These are phyloP conservation scores for Tanacetum coccineum DNA, from an alignment of 129 eudicot genomes.

Conservation along the genomic window DNA sequence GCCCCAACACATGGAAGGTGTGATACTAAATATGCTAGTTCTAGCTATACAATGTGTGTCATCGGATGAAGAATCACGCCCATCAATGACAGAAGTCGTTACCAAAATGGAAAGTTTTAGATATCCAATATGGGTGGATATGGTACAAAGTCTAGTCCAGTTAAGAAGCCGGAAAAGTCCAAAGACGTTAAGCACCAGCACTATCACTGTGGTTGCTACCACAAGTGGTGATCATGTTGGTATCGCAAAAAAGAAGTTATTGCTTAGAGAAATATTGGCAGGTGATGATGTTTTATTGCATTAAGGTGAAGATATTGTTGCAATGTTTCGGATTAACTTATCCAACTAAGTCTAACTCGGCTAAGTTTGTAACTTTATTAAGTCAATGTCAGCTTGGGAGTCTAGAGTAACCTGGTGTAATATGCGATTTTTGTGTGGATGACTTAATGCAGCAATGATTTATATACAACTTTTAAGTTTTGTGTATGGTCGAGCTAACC, in stretches of 20 bases:
- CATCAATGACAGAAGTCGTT: slow-evolving; percentile 54
- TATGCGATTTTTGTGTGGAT: background rate
- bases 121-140: slow-evolving; percentile 33
- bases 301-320: background rate
- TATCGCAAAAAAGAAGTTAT: slow-evolving; percentile 32
- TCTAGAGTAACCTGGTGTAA: background rate
- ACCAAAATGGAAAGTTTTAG: slow-evolving; percentile 32
- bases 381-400: background rate
- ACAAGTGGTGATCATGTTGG: slow-evolving; percentile 23
- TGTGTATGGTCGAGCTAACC: no score
- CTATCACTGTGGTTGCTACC: slow-evolving; percentile 18
- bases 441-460: background rate
- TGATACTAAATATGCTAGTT: slow-evolving; percentile 27
- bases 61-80: slow-evolving; percentile 36
- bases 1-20: slow-evolving; percentile 44
- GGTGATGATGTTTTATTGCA: slow-evolving; percentile 43
- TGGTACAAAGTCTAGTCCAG: slow-evolving; percentile 22
- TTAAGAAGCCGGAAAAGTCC: slow-evolving; percentile 22
- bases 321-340: slow-evolving; percentile 5
- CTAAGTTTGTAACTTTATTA: background rate
- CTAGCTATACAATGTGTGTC: slow-evolving; percentile 59
- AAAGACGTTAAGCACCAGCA: slow-evolving; percentile 15
- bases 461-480: no score
- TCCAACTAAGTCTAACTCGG: slow-evolving; percentile 8
- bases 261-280: slow-evolving; percentile 59